These are phyloP conservation scores for Pseudopyrenochaeta lycopersici DNA, from an alignment of 2,329 filamentous ascomycete species.

Conservation along the genomic window DNA sequence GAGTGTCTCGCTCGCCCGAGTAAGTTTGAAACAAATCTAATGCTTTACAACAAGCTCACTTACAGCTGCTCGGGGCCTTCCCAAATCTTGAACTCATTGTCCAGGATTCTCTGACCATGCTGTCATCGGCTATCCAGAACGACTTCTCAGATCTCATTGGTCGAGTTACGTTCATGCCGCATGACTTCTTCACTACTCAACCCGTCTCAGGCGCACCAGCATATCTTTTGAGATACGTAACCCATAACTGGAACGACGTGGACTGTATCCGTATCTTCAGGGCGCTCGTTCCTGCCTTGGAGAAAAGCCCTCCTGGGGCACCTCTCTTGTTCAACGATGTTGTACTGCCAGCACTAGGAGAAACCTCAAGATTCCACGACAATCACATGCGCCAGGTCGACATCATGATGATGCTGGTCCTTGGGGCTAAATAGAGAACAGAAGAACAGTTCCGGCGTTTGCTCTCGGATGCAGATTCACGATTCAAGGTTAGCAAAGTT, in stretches of 20 bases:
- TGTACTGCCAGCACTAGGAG: conserved; percentile 31
- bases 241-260: conserved; percentile 52
- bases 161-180: conserved; percentile 39
- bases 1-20: conserved; percentile 25
- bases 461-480: conserved; percentile 28
- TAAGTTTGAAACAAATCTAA: too few relatives aligned
- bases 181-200: conserved; percentile 52
- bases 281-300: conserved; percentile 42
- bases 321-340: conserved; percentile 43
- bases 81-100: conserved; percentile 26
- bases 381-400: conserved; percentile 36
- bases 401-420: conserved; percentile 30
- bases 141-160: conserved; percentile 14
- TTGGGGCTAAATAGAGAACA: conserved; percentile 24
- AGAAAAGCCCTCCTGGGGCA: conserved; percentile 25
- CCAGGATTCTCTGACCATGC: conserved; percentile 25
- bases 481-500: conserved; percentile 27
- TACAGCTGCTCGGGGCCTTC: conserved; percentile 8
- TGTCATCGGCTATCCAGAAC: conserved; percentile 13
- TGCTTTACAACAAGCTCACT: conserved; percentile 15
- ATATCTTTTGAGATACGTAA: conserved; percentile 50
- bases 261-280: conserved; percentile 46
- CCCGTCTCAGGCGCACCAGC: conserved; percentile 38
- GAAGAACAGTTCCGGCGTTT: conserved; percentile 13
- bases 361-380: conserved; percentile 22